phyloP scores from a whole-genome alignment of 768 basidiomycete genomes.

The Dacryopinax spathularia region DNA sequence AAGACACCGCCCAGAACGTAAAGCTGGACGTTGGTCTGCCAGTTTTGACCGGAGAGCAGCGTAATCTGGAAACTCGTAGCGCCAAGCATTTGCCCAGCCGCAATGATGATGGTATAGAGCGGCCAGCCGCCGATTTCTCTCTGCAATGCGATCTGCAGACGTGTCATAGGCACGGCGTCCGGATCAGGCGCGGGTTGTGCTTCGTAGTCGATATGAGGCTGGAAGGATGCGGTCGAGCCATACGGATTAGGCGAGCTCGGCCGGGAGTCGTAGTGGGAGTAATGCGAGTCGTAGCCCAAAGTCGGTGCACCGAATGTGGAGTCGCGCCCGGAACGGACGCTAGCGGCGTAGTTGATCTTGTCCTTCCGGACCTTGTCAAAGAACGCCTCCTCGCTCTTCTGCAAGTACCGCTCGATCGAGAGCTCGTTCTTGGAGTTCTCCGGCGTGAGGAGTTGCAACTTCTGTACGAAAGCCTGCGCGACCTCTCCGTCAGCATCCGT shows the following conservation, averaged over 20 bases:
- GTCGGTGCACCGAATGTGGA: constrained; percentile 61
- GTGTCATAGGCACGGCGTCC: constrained; percentile 60
- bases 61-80: constrained; percentile 94
- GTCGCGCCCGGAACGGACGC: constrained; percentile 61
- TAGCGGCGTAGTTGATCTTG: constrained; percentile 69
- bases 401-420: constrained; percentile 80
- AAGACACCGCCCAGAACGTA: constrained; percentile 87
- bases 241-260: constrained; percentile 37
- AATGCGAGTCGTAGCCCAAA: constrained; percentile 26
- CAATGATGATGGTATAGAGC: constrained; percentile 79
- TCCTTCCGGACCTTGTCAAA: constrained; percentile 82
- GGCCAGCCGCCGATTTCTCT: constrained; percentile 78
- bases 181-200: constrained; percentile 14
- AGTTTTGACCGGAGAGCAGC: constrained; percentile 72
- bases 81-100: constrained; percentile 74
- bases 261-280: constrained; percentile 38
- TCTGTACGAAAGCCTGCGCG: constrained; percentile 75
- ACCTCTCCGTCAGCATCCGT: constrained; percentile 90
- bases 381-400: constrained; percentile 87
- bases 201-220: not conserved
- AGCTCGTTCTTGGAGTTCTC: constrained; percentile 84
- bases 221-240: not conserved
- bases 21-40: constrained; percentile 62
- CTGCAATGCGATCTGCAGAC: constrained; percentile 70
- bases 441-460: constrained; percentile 57